A percentile compares a stretch with the other conserved stretches of the same genome.
Evolutionary conservation across 768 basidiomycete genomes (phyloP).

Genomic region (Lepiota venenata): DNA sequence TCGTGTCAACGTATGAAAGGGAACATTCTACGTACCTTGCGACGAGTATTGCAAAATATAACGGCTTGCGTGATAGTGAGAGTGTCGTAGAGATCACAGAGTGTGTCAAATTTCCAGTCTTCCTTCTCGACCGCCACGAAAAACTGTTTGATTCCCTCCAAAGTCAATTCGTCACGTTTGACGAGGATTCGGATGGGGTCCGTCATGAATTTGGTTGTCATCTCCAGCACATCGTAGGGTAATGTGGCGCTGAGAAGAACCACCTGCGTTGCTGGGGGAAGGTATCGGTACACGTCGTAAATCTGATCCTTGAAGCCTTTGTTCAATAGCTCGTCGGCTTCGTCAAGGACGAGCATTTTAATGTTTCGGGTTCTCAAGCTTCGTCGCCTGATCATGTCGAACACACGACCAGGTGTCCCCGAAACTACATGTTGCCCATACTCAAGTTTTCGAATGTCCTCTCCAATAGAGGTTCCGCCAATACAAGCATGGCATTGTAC

Average conservation of each 20-base stretch:
- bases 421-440: constrained; percentile 98
- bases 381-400: constrained; percentile 97
- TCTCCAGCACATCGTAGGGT: constrained; percentile 95
- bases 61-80: constrained; percentile 99
- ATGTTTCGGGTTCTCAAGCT: constrained; percentile 93
- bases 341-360: constrained; percentile 95
- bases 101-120: constrained; percentile 99
- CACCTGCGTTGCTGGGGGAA: constrained; percentile 96
- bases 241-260: constrained; percentile 95
- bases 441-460: constrained; percentile 96
- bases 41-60: constrained; percentile 97
- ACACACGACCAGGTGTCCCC: constrained; percentile 96
- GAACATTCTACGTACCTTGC: constrained; percentile 63
- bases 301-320: constrained; percentile 99
- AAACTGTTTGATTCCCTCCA: constrained; percentile 96
- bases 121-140: constrained; percentile 99
- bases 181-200: constrained; percentile 98
- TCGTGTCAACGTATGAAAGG: constrained; percentile 11
- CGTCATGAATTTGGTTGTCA: constrained; percentile 99
- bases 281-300: constrained; percentile 97
- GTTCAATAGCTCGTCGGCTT: constrained; percentile 95
- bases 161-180: constrained; percentile 97
- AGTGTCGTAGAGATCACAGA: constrained; percentile 97
- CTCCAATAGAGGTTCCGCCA: constrained; percentile 94
- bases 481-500: constrained; percentile 99